Conservation (phyloP, 2,329 filamentous ascomycete species). For the Colletotrichum orbiculare region DNA sequence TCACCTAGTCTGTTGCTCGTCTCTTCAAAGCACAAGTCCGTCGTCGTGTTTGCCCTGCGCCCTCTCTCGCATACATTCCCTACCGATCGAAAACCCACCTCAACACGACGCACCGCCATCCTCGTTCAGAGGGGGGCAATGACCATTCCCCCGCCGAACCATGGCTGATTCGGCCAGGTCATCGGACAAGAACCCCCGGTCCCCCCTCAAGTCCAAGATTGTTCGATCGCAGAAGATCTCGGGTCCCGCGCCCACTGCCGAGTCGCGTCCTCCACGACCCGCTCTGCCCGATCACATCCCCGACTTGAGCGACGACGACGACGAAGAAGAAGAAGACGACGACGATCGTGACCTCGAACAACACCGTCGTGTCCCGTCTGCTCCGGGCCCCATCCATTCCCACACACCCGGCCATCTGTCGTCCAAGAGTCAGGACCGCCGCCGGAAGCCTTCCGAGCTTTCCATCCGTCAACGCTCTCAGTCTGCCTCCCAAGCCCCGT, state of each 20-base stretch:
- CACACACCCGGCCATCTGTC: slow-evolving; percentile 72
- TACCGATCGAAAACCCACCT: slow-evolving; percentile 23
- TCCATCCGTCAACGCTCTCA: slow-evolving; percentile 66
- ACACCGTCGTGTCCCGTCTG: slow-evolving; percentile 37
- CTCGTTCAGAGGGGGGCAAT: slow-evolving; percentile 36
- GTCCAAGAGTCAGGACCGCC: slow-evolving; percentile 65
- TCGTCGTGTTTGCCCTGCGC: slow-evolving; percentile 4
- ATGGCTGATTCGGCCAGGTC: slow-evolving; percentile 40
- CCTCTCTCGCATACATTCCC: slow-evolving; percentile 8
- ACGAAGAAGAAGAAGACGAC: too few relatives aligned
- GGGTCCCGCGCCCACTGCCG: slow-evolving; percentile 47
- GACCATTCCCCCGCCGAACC: slow-evolving; percentile 34
- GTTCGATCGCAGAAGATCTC: slow-evolving; percentile 66
- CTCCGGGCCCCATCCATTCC: slow-evolving; percentile 57
- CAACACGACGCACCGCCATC: not conserved
- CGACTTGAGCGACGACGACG: slow-evolving; percentile 27
- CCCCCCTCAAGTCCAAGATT: slow-evolving; percentile 52
- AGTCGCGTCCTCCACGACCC: slow-evolving; percentile 40
- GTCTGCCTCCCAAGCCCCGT: slow-evolving; percentile 53
- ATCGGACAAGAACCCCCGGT: slow-evolving; percentile 35
- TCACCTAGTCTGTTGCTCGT: not conserved
- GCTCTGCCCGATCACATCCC: slow-evolving; percentile 40
- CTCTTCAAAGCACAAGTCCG: not conserved
- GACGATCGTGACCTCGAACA: slow-evolving; percentile 42
- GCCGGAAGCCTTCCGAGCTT: slow-evolving; percentile 63